These are phyloP conservation scores for Fusarium haematococcum DNA, from an alignment of 2,329 filamentous ascomycete genomes.

Conservation along the genomic window DNA sequence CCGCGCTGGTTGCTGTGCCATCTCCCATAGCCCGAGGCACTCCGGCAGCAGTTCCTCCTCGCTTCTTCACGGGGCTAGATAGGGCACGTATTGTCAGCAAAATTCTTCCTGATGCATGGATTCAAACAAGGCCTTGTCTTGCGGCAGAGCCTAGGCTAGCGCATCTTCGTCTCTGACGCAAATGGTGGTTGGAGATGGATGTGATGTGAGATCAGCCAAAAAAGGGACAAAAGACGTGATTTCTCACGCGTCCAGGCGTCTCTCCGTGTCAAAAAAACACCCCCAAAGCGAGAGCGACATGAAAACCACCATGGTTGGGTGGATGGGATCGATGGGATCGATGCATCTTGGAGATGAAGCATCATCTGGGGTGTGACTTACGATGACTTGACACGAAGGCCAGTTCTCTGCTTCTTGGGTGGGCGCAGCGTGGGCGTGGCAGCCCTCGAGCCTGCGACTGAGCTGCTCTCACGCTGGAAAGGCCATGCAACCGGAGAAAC, in stretches of 20 bases:
- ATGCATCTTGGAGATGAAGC: background rate
- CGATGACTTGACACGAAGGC: conserved; percentile 76
- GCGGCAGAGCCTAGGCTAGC: background rate
- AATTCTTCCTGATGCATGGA: background rate
- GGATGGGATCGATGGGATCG: conserved; percentile 5
- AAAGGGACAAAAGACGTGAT: conserved; percentile 17
- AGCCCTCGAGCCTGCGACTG: conserved; percentile 67
- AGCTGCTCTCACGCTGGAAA: conserved; percentile 60
- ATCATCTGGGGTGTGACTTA: conserved; percentile 58
- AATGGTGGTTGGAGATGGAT: background rate
- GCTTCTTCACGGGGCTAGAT: conserved; percentile 78
- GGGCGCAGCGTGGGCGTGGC: conserved; percentile 70
- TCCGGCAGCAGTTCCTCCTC: conserved; percentile 75
- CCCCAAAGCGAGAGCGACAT: background rate
- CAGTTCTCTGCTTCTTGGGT: conserved; percentile 70
- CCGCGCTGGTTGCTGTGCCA: conserved; percentile 70
- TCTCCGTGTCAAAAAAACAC: background rate
- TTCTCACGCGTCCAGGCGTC: conserved; percentile 21
- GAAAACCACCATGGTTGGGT: background rate
- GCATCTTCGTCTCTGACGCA: background rate
- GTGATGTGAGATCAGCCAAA: conserved; percentile 14
- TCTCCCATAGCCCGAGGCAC: conserved; percentile 74
- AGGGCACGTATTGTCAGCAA: conserved; percentile 43
- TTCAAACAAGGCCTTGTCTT: background rate
- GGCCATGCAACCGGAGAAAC: conserved; percentile 65